phyloP scores from a whole-genome alignment of 2,329 filamentous ascomycete genomes.

The Aspergillus hiratsukae region DNA sequence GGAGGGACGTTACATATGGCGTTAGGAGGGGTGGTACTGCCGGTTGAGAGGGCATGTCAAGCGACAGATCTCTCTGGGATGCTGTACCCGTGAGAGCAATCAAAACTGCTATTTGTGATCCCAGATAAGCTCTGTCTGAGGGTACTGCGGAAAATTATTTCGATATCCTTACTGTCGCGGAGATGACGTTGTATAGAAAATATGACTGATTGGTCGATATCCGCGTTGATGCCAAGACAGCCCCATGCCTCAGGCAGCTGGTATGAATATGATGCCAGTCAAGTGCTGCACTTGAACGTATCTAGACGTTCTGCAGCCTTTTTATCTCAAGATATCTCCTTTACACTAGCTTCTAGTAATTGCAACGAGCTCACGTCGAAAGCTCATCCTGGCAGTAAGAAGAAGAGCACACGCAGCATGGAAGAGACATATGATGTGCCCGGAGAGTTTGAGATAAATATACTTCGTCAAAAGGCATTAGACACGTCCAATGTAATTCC shows the following conservation, averaged over 20 bases:
- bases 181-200: slow-evolving; percentile 20
- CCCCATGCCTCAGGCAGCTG: background rate
- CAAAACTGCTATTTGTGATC: background rate
- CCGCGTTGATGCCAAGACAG: background rate
- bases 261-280: background rate
- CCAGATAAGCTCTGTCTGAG: background rate
- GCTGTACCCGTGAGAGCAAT: background rate
- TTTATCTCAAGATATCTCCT: background rate
- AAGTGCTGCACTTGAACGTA: background rate
- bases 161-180: slow-evolving; percentile 6
- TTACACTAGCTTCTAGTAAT: background rate
- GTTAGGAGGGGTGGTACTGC: slow-evolving; percentile 38
- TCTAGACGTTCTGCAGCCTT: background rate
- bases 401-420: background rate
- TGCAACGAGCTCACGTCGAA: background rate
- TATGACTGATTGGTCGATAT: slow-evolving; percentile 4
- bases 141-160: slow-evolving; percentile 2
- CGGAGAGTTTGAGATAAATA: background rate
- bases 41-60: slow-evolving; percentile 36
- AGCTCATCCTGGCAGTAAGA: background rate
- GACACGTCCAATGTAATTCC: too few relatives aligned
- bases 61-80: background rate
- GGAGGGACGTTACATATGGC: slow-evolving; percentile 33
- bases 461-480: background rate
- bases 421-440: background rate